phyloP scores from a whole-genome alignment of 2,329 filamentous ascomycete genomes.

The Penicillium sp. region DNA sequence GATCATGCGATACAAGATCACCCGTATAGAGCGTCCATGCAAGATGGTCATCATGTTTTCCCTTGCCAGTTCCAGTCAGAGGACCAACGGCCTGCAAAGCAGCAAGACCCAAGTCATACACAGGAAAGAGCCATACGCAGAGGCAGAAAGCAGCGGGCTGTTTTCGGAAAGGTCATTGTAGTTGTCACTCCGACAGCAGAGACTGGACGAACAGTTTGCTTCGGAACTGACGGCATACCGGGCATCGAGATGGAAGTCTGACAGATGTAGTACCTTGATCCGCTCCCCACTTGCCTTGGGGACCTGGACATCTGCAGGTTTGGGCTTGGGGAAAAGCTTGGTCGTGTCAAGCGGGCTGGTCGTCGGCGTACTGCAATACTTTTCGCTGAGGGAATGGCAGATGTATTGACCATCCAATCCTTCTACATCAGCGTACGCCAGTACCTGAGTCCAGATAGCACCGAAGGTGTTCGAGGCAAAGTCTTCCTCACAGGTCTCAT shows the following conservation, averaged over 20 bases:
- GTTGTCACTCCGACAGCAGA: constrained; percentile 46
- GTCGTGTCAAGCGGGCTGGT: constrained; percentile 41
- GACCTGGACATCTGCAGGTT: constrained; percentile 38
- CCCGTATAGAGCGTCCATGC: constrained; percentile 52
- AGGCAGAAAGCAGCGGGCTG: constrained; percentile 40
- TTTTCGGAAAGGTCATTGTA: constrained; percentile 30
- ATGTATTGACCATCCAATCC: constrained; percentile 52
- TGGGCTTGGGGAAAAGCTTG: constrained; percentile 47
- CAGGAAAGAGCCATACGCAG: constrained; percentile 47
- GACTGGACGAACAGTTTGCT: constrained; percentile 44
- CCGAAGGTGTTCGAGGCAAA: constrained; percentile 45
- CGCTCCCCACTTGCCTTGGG: constrained; percentile 46
- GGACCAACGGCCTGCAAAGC: constrained; percentile 50
- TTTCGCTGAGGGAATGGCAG: constrained; percentile 43
- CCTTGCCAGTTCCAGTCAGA: constrained; percentile 46
- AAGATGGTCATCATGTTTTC: constrained; percentile 37
- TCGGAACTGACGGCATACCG: constrained; percentile 47
- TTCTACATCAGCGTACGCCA: constrained; percentile 46
- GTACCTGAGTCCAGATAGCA: constrained; percentile 50
- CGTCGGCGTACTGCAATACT: constrained; percentile 42
- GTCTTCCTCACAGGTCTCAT: constrained; percentile 41
- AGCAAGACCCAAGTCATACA: constrained; percentile 52
- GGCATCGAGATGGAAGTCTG: constrained; percentile 50
- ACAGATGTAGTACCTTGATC: constrained; percentile 50
- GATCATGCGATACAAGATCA: constrained; percentile 50